Percentiles rank a stretch among this genome's conserved stretches.
phyloP scores from a whole-genome alignment of 2,329 filamentous ascomycete genomes.

The Alternaria brassicicola region DNA sequence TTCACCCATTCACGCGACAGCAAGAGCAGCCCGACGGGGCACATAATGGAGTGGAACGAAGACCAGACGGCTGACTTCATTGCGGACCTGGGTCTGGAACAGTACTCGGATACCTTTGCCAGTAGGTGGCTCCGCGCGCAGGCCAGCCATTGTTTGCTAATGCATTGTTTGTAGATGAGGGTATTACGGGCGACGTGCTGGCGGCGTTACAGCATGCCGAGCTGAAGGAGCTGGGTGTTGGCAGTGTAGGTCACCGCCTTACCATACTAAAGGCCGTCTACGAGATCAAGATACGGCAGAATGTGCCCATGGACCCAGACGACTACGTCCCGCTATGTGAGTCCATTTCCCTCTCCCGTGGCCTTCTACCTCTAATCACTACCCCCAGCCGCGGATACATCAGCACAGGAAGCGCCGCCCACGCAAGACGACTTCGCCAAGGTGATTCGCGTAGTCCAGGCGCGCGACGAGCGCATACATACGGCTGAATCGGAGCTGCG shows the following conservation, averaged over 20 bases:
- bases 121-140: constrained; percentile 63
- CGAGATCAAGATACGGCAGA: constrained; percentile 93
- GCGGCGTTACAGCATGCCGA: constrained; percentile 90
- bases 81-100: constrained; percentile 74
- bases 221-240: constrained; percentile 91
- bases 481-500: constrained; percentile 82
- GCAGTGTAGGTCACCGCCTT: constrained; percentile 89
- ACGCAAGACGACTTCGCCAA: constrained; percentile 93
- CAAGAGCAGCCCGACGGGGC: constrained; percentile 72
- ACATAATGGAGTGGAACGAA: constrained; percentile 79
- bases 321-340: constrained; percentile 92
- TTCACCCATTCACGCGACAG: constrained; percentile 69
- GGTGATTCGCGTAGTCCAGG: constrained; percentile 84
- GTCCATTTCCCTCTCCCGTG: constrained; percentile 47
- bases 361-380: constrained; percentile 9
- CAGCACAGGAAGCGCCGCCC: constrained; percentile 82
- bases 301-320: constrained; percentile 87
- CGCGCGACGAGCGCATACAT: constrained; percentile 89
- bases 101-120: constrained; percentile 83
- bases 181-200: constrained; percentile 89
- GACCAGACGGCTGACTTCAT: constrained; percentile 93
- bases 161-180: constrained; percentile 71
- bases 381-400: constrained; percentile 79
- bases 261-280: constrained; percentile 96
- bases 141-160: constrained; percentile 10